These are phyloP conservation scores for Trichosanthes truncata DNA, from an alignment of 306 rosid species.

Conservation along the genomic window DNA sequence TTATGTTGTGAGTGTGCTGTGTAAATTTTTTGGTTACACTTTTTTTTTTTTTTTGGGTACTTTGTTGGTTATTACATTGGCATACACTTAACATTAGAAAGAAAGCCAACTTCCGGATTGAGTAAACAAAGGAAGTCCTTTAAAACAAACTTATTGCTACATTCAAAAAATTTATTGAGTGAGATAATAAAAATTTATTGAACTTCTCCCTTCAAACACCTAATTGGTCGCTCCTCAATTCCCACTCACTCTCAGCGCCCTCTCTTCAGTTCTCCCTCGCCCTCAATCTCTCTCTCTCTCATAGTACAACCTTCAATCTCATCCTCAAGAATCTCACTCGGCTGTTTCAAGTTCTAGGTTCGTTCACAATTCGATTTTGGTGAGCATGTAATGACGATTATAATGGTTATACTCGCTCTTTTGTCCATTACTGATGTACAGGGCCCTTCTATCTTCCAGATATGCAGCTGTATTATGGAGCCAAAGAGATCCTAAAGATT, in stretches of 20 bases:
- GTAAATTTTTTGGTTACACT: too few species aligned
- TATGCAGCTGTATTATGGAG: constrained; percentile 27
- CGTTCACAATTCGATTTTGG: background rate
- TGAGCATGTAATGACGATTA: background rate
- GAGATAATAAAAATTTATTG: too few species aligned
- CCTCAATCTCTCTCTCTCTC: background rate
- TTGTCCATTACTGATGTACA: background rate
- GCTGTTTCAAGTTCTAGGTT: background rate
- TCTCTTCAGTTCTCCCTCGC: background rate
- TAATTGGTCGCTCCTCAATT: background rate
- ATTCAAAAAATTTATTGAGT: too few species aligned
- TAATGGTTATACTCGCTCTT: background rate
- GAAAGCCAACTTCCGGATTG: too few species aligned
- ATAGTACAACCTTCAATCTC: too few species aligned
- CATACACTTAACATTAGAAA: too few species aligned
- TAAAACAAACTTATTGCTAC: too few species aligned
- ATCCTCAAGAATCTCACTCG: background rate
- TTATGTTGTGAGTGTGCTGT: too few species aligned
- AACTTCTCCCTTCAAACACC: too few species aligned
- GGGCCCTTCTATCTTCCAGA: background rate
- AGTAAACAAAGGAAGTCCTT: too few species aligned
- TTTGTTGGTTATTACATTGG: too few species aligned
- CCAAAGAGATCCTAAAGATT: constrained; percentile 59
- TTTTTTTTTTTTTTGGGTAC: too few species aligned
- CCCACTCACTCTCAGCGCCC: background rate